Conservation (phyloP, 768 basidiomycete genomes). For the Paxillus involutus region DNA sequence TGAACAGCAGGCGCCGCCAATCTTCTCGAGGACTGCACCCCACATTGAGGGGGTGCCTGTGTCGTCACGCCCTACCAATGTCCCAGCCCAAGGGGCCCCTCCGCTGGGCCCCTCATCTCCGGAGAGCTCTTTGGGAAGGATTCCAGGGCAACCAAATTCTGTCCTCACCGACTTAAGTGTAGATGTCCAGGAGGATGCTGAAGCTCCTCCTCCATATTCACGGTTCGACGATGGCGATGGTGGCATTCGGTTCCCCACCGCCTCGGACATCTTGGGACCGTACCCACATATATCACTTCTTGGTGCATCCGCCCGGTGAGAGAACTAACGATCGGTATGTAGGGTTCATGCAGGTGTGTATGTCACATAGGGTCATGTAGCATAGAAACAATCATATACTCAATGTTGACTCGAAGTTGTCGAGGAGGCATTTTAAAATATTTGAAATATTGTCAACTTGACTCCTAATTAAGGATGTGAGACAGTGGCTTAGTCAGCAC, state of each 20-base stretch:
- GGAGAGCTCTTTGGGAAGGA: neutral
- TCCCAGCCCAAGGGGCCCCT: slow-evolving; percentile 11
- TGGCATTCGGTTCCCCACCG: slow-evolving; percentile 16
- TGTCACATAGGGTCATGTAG: slow-evolving; percentile 3
- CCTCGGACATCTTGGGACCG: slow-evolving; percentile 24
- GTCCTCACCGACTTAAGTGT: neutral
- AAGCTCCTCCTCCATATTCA: slow-evolving; percentile 25
- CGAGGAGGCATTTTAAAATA: too few species aligned
- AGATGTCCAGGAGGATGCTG: slow-evolving; percentile 6
- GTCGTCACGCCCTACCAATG: neutral
- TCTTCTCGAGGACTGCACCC: neutral
- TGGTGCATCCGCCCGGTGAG: neutral
- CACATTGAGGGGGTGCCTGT: neutral
- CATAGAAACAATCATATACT: neutral
- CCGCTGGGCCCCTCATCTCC: slow-evolving; percentile 17
- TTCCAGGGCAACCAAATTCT: neutral
- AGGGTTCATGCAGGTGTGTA: neutral
- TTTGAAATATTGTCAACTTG: too few species aligned
- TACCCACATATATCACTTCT: slow-evolving; percentile 24
- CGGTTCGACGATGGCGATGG: slow-evolving; percentile 25
- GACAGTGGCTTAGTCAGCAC: slow-evolving; percentile 17
- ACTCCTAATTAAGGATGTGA: neutral
- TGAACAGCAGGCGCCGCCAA: neutral
- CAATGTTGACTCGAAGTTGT: neutral
- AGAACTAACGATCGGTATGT: neutral